phyloP scores from a whole-genome alignment of 177 flowering plant genomes.

The Vitis hybrid region DNA sequence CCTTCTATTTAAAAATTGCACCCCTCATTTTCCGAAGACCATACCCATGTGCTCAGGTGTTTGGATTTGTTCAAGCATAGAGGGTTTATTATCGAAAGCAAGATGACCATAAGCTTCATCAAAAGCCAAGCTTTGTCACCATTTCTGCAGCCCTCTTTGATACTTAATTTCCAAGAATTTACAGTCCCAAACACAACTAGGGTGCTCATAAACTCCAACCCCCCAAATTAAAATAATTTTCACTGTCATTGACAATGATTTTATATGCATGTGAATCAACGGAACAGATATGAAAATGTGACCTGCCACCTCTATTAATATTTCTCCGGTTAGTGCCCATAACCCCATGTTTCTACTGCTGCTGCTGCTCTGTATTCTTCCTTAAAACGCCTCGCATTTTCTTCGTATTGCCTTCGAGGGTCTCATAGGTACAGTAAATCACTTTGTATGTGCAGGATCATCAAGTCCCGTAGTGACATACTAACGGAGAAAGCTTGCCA shows the following conservation, averaged over 20 bases:
- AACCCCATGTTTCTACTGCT: conserved; percentile 38
- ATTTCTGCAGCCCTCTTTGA: background rate
- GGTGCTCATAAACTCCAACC: conserved; percentile 82
- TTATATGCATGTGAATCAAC: conserved; percentile 88
- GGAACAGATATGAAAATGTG: conserved; percentile 94
- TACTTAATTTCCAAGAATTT: conserved; percentile 94
- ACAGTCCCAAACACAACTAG: conserved; percentile 58
- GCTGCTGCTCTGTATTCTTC: no score
- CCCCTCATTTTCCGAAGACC: conserved; percentile 19
- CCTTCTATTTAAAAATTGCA: conserved; percentile 3
- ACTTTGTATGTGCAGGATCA: conserved; percentile 91
- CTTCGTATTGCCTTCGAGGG: conserved; percentile 83
- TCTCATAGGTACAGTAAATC: conserved; percentile 87
- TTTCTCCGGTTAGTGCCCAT: conserved; percentile 87
- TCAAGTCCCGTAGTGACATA: conserved; percentile 95
- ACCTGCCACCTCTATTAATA: conserved; percentile 94
- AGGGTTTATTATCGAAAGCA: no score
- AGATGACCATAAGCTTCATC: no score
- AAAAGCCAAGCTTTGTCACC: no score
- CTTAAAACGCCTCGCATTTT: conserved; percentile 46
- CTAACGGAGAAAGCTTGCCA: conserved; percentile 99
- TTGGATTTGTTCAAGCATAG: no score
- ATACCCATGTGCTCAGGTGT: no score
- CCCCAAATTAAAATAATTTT: conserved; percentile 93
- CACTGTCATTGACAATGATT: conserved; percentile 86